Evolutionary conservation across 1,284 basidiomycete genomes (phyloP).

Genomic region (Boletus semigastroideus): DNA sequence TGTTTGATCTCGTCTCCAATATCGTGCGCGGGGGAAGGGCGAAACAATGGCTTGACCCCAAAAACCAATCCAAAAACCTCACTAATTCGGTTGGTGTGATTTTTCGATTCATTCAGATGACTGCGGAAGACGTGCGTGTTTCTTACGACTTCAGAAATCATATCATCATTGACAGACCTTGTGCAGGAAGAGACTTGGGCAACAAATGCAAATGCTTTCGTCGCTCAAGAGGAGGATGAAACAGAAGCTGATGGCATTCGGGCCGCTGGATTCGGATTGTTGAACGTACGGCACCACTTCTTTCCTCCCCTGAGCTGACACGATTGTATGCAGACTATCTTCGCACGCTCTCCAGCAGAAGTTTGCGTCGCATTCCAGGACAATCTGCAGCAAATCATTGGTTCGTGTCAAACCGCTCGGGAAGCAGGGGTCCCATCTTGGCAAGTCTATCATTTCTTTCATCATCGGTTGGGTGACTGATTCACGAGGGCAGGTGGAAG

Average conservation of each 20-base stretch:
- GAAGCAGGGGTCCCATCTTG: conserved; percentile 54
- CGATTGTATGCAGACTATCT: conserved; percentile 53
- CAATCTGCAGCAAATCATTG: conserved; percentile 56
- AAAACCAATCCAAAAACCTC: conserved; percentile 42
- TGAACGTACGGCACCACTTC: conserved; percentile 55
- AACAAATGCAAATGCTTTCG: conserved; percentile 86
- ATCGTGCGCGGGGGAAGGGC: conserved; percentile 61
- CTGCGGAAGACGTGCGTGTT: conserved; percentile 77
- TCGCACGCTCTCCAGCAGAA: conserved; percentile 64
- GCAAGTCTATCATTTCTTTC: conserved; percentile 31
- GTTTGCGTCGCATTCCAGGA: conserved; percentile 59
- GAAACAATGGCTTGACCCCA: conserved; percentile 57
- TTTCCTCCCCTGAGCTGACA: conserved; percentile 7
- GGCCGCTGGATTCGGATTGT: conserved; percentile 81
- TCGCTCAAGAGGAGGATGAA: conserved; percentile 95
- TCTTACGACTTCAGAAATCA: conserved; percentile 1
- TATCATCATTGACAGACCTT: conserved; percentile 2
- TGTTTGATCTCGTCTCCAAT: conserved; percentile 79
- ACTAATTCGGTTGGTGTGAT: conserved; percentile 57
- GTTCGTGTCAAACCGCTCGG: conserved; percentile 53
- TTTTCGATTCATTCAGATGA: conserved; percentile 84
- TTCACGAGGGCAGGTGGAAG: conserved; percentile 69
- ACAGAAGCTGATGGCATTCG: conserved; percentile 80
- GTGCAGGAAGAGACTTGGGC: conserved; percentile 88
- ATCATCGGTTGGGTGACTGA: not conserved